phyloP scores from a whole-genome alignment of 345 rosid genomes.

The Moringa oleifera region DNA sequence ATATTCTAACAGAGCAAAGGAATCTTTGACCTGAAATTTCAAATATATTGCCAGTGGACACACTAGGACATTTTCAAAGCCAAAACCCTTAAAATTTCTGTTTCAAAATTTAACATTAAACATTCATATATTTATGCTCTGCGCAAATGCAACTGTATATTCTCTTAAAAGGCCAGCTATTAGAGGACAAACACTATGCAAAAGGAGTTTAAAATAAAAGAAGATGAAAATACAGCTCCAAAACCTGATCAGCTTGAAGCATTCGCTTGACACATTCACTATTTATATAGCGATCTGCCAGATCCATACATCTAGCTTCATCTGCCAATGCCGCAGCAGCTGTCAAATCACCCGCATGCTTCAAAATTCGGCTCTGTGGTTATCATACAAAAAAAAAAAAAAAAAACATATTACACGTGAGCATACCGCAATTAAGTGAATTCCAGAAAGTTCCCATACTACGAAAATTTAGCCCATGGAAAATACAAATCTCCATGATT shows the following conservation, averaged over 20 bases:
- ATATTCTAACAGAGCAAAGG: too few species aligned
- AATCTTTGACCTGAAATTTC: too few species aligned
- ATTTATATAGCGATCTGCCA: conserved; percentile 90
- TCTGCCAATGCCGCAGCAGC: conserved; percentile 96
- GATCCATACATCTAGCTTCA: conserved; percentile 99
- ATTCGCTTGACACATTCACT: conserved; percentile 98
- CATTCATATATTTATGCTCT: too few species aligned
- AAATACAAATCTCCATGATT: neutral
- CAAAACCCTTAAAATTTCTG: neutral
- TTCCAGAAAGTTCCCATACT: neutral
- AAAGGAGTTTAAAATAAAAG: neutral
- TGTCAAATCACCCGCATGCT: conserved; percentile 92
- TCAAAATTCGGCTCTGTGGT: conserved; percentile 88
- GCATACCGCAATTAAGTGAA: neutral
- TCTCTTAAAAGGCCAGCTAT: neutral
- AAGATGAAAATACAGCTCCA: conserved; percentile 10
- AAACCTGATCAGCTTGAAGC: conserved; percentile 99
- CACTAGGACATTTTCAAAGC: neutral
- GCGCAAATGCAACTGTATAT: neutral
- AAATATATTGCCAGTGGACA: too few species aligned
- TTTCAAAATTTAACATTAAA: neutral
- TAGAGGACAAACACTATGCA: neutral
- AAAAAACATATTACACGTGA: neutral
- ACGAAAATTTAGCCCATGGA: neutral
- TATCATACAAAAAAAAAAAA: neutral